Evolutionary conservation across 805 yeast genomes (phyloP), one percentile per base, ranked within the genome.

Genomic region (Zygosaccharomyces bailii): DNA sequence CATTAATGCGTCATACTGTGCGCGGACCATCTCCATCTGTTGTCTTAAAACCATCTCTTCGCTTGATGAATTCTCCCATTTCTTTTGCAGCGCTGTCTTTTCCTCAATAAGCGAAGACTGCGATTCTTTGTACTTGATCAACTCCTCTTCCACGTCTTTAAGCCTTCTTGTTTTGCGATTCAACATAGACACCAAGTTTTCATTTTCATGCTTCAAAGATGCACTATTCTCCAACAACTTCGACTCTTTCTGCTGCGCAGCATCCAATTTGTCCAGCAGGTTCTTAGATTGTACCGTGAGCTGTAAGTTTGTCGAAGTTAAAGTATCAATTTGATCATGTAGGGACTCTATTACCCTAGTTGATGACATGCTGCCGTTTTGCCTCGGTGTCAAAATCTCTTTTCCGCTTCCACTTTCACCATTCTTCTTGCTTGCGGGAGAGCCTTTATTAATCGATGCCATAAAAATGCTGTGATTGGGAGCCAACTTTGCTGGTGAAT

Each of bases 161-260:
- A 85, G 75, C 42, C 86, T 70, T 41, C 90, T 71, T 54, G 84
- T 88, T 55, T 85, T 84, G 42, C 95, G 69, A 49, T 75, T 78
- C 46, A 86, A 65, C 50, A 85, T 66, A 1, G 88, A 79, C 55
- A 76, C 82, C 34, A 84, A 71, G 69, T 82, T 82, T 51, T 85
- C 89, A 54, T 82, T 82, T 56, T 87, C 91, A 60, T 84, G 90
- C 61, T 83, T 83, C 30, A 84, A 70, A 50, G 80, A 81, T 23
- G 87, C 79, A 42, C 73, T 56, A 21, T 72, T 65, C 41, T 76
- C 72, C 54, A 72, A 68, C 48, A 80, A 76, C 61, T 79, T 79
- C 48, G 68, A 34, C 70, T 68, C 59, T 52, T 53, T 53, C 56
- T 68, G 54, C 60, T 67, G 55, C 44, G 65, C 72, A 38, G 72